Evolutionary conservation across 2,329 filamentous ascomycete genomes (phyloP).

Genomic region (Hymenoscyphus linearis): DNA sequence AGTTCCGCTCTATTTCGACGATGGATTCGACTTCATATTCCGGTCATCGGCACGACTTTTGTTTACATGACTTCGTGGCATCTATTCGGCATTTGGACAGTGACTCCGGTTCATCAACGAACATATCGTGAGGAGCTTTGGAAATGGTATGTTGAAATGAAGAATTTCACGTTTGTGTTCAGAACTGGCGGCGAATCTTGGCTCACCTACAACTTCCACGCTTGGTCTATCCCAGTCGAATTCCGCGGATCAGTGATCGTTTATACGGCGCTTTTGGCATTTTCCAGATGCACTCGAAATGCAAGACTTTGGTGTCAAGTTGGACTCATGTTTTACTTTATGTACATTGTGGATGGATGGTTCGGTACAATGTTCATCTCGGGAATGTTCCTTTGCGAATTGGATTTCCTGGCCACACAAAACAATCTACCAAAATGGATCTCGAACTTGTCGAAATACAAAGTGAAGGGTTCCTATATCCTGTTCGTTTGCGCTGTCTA

Average conservation of each 20-base stretch:
- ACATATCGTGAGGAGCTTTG: conserved; percentile 39
- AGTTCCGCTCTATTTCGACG: conserved; percentile 44
- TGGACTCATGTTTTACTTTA: conserved; percentile 54
- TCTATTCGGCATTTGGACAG: conserved; percentile 16
- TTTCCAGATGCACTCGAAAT: conserved; percentile 36
- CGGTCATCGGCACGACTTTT: conserved; percentile 40
- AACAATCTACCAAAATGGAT: conserved; percentile 47
- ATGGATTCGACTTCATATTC: conserved; percentile 41
- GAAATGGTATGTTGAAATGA: conserved; percentile 45
- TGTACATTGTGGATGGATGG: conserved; percentile 61
- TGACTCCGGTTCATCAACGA: conserved; percentile 26
- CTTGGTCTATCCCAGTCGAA: conserved; percentile 45
- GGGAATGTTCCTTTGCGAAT: conserved; percentile 56
- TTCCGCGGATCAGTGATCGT: conserved; percentile 6
- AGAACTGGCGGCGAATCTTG: conserved; percentile 48
- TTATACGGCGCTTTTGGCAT: conserved; percentile 4
- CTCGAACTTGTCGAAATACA: conserved; percentile 40
- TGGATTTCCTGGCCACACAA: conserved; percentile 48
- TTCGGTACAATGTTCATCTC: conserved; percentile 54
- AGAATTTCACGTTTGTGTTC: conserved; percentile 64
- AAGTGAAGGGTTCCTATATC: conserved; percentile 45
- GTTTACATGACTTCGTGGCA: conserved; percentile 10
- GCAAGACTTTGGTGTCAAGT: conserved; percentile 49
- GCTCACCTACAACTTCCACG: conserved; percentile 52
- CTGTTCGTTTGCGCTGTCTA: conserved; percentile 48